These are phyloP conservation scores for Mycena pura DNA, from an alignment of 768 basidiomycete species.

Conservation along the genomic window DNA sequence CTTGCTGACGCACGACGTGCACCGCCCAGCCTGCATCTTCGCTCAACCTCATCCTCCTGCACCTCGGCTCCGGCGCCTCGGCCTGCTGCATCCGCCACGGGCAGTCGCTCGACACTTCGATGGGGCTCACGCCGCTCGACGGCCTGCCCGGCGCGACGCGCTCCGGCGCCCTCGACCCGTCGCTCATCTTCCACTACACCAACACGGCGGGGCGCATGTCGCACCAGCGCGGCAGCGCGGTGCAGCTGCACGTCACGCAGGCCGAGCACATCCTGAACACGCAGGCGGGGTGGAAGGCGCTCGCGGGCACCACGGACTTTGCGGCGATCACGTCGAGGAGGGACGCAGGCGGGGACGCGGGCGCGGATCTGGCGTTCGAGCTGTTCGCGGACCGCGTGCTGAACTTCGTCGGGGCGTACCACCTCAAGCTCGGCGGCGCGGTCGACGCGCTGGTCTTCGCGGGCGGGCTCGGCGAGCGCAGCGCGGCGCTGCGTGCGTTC, in stretches of 20 bases:
- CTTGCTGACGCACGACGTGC: neutral
- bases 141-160: constrained; percentile 91
- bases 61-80: constrained; percentile 92
- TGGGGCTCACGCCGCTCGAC: constrained; percentile 91
- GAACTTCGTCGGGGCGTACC: constrained; percentile 76
- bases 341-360: constrained; percentile 49
- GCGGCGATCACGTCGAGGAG: constrained; percentile 64
- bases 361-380: constrained; percentile 72
- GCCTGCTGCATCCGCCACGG: constrained; percentile 79
- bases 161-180: constrained; percentile 83
- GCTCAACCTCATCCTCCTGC: constrained; percentile 81
- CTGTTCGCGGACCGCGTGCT: constrained; percentile 80
- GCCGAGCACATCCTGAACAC: constrained; percentile 80
- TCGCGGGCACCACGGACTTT: constrained; percentile 86
- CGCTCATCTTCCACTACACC: constrained; percentile 86
- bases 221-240: constrained; percentile 54
- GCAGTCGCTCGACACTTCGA: constrained; percentile 82
- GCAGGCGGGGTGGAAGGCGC: constrained; percentile 77
- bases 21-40: constrained; percentile 45
- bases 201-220: constrained; percentile 59
- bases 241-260: constrained; percentile 63
- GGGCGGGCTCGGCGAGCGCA: constrained; percentile 88
- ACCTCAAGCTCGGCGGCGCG: constrained; percentile 68
- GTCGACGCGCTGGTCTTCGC: constrained; percentile 87
- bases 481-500: constrained; percentile 63